phyloP scores from a whole-genome alignment of 2,329 filamentous ascomycete genomes.

The Monosporascus sp. region DNA sequence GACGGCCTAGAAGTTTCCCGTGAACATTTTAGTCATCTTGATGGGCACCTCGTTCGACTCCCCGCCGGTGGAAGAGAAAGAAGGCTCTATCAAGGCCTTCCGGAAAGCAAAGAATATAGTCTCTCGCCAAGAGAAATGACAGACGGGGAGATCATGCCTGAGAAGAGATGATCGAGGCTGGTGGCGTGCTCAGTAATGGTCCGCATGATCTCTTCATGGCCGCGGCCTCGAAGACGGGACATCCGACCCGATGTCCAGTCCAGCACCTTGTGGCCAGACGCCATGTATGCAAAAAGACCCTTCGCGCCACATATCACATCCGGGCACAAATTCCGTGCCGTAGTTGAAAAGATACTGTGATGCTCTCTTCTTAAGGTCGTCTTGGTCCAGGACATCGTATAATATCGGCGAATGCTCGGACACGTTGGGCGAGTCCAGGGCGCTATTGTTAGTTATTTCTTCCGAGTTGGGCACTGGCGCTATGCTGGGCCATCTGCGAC shows the following conservation, averaged over 20 bases:
- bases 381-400: neutral
- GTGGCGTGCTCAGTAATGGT: conserved; percentile 43
- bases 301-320: conserved; percentile 37
- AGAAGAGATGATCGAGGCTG: conserved; percentile 54
- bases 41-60: conserved; percentile 59
- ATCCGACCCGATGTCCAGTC: conserved; percentile 59
- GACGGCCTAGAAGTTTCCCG: conserved; percentile 61
- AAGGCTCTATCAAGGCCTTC: conserved; percentile 47
- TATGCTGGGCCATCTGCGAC: too few species aligned
- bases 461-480: too few species aligned
- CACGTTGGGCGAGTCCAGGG: neutral
- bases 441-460: too few species aligned
- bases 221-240: conserved; percentile 53
- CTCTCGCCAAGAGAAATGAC: conserved; percentile 50
- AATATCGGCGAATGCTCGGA: neutral
- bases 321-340: conserved; percentile 22
- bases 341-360: conserved; percentile 16
- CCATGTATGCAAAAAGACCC: conserved; percentile 42
- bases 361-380: neutral
- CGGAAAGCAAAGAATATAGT: conserved; percentile 43
- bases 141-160: conserved; percentile 52
- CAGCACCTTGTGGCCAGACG: conserved; percentile 41
- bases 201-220: conserved; percentile 52
- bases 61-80: conserved; percentile 50
- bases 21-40: conserved; percentile 57